Conservation (phyloP, 345 rosid species). For the Noccaea caerulescens region DNA sequence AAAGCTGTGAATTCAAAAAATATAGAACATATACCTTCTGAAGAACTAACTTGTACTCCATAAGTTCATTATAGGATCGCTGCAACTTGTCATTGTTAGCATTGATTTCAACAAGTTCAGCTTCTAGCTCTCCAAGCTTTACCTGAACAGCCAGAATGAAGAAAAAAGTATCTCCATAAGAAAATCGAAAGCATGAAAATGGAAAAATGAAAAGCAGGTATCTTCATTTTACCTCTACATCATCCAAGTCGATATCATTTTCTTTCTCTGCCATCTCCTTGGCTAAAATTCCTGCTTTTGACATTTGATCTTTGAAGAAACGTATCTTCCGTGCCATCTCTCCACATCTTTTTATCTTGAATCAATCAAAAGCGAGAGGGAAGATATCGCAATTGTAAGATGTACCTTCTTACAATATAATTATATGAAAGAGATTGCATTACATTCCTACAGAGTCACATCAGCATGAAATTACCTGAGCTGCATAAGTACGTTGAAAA, state of each 20-base stretch:
- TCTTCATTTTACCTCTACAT: conserved; percentile 64
- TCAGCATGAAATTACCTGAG: conserved; percentile 60
- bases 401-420: not conserved
- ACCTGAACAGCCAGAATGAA: conserved; percentile 47
- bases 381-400: conserved; percentile 6
- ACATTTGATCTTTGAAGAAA: conserved; percentile 90
- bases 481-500: conserved; percentile 93
- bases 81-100: conserved; percentile 85
- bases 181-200: conserved; percentile 24
- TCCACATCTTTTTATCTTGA: conserved; percentile 81
- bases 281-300: conserved; percentile 67
- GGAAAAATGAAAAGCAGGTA: conserved; percentile 4
- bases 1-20: not conserved
- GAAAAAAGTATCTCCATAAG: not conserved
- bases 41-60: conserved; percentile 86
- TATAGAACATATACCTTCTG: conserved; percentile 61
- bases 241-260: conserved; percentile 63
- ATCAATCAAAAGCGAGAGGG: not conserved
- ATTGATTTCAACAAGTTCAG: conserved; percentile 90
- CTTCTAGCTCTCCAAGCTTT: conserved; percentile 94
- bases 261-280: conserved; percentile 46
- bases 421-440: not conserved
- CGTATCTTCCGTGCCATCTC: conserved; percentile 93
- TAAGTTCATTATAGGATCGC: conserved; percentile 73
- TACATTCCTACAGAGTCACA: not conserved